Base-by-base conservation (phyloP, 2,329 filamentous ascomycete genomes). In the Claviceps sp. region DNA sequence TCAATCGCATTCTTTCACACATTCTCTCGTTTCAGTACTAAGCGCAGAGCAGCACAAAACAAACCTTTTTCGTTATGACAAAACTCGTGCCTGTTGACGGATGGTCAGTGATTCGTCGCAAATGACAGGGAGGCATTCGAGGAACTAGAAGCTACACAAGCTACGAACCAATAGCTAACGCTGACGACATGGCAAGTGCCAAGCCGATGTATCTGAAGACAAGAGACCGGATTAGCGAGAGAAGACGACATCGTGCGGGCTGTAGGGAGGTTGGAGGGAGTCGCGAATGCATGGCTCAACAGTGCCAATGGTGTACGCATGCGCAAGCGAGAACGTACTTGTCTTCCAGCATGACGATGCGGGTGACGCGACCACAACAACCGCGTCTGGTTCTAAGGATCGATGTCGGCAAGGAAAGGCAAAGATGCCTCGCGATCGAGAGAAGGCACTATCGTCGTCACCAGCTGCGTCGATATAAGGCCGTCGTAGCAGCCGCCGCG, bases 41-140 rank as follows among this genome's bases (percentile, higher is more conserved):
- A 17, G 34, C 2, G 4, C 46, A 7, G 38, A 39, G 39, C 19
- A 24, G 30, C 4, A 19, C 41, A 59, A 63, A 93, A 43, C 44
- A 7, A 17, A 46, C 87, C 80, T 96, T 97, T 73, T 98, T 98
- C 47, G 94, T 98, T 63, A 98, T 96, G 60, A 98, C 91, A 69
- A 98, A 98, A 78, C 90, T 95, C 50, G 88, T 89, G 64, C 89
- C 89, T 93, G 61, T 45, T 43, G 54, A 41, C 42, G 45, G 51
- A 47, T 53, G 52, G 58, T 65, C 54, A 53, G 58, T 65, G 59
- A 19, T 19, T 40, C 24, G 14, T 26, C 41, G 4, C 17, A 2
- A 34, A 34, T 11, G 30, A 1, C 1, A 11, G 30, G 10, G 10
- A 34, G 10, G 3, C 10, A 34, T 34, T 34, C 30, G 10, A 34